Percentiles rank a stretch among this genome's conserved stretches.
These are phyloP conservation scores for Rosellinia necatrix DNA, from an alignment of 2,329 filamentous ascomycete genomes.

Conservation along the genomic window DNA sequence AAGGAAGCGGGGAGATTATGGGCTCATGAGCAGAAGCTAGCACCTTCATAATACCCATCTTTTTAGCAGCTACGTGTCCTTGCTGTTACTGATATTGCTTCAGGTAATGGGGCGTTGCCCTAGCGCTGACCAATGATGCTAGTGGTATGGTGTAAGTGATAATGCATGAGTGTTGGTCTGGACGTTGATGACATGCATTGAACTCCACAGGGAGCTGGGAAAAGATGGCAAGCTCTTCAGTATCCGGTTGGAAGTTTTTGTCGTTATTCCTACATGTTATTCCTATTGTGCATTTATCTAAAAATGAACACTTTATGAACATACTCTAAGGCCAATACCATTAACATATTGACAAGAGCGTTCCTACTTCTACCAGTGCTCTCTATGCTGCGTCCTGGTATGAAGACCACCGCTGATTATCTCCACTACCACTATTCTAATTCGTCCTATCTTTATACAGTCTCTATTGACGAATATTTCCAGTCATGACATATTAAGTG, in stretches of 20 bases:
- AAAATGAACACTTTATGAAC: background rate
- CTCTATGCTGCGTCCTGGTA: too few species aligned
- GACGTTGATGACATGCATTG: background rate
- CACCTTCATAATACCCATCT: background rate
- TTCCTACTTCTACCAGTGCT: constrained; percentile 12
- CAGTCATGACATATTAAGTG: too few species aligned
- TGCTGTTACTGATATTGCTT: background rate
- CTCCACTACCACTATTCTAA: background rate
- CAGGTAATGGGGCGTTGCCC: background rate
- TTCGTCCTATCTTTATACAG: background rate
- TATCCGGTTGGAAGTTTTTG: background rate
- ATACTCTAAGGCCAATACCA: too few species aligned
- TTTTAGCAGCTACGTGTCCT: background rate
- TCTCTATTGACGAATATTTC: too few species aligned
- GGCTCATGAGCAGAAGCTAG: background rate
- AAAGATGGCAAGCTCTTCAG: background rate
- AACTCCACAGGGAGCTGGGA: background rate
- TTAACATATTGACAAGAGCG: background rate
- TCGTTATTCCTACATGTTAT: background rate
- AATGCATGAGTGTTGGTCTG: background rate
- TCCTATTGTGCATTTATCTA: constrained; percentile 1
- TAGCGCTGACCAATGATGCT: background rate
- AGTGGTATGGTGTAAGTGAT: background rate
- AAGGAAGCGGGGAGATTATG: background rate
- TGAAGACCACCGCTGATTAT: background rate